Evolutionary conservation across 768 basidiomycete species (phyloP).

Genomic region (Suillus cothurnatus): DNA sequence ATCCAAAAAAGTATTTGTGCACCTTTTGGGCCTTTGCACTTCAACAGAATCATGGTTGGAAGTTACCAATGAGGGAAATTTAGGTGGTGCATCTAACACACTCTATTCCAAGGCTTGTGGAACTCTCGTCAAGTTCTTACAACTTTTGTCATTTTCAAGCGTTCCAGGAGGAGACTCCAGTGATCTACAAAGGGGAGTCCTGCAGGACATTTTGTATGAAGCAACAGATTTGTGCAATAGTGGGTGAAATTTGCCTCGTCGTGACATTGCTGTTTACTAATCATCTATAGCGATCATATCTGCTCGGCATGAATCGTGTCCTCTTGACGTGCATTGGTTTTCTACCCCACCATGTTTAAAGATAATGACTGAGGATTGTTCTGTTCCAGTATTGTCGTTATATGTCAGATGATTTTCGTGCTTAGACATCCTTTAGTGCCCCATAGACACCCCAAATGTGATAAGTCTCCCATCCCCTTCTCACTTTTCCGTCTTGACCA

Average conservation of each 20-base stretch:
- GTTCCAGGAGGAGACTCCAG: neutral
- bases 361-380: slow-evolving; percentile 31
- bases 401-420: neutral
- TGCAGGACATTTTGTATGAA: slow-evolving; percentile 39
- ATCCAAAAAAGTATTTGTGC: slow-evolving; percentile 50
- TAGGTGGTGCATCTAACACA: slow-evolving; percentile 46
- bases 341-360: slow-evolving; percentile 38
- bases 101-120: slow-evolving; percentile 52
- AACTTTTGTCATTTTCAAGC: slow-evolving; percentile 16
- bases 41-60: slow-evolving; percentile 63
- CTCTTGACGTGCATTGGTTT: slow-evolving; percentile 43
- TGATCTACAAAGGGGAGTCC: slow-evolving; percentile 31
- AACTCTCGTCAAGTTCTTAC: slow-evolving; percentile 48
- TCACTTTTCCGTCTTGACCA: slow-evolving; percentile 49
- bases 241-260: neutral
- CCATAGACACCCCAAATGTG: slow-evolving; percentile 31
- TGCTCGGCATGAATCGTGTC: slow-evolving; percentile 33
- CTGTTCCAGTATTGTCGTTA: slow-evolving; percentile 32
- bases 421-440: neutral
- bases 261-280: neutral
- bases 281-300: neutral
- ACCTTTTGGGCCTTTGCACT: slow-evolving; percentile 55
- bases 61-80: slow-evolving; percentile 39
- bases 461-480: slow-evolving; percentile 40
- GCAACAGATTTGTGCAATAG: neutral